phyloP scores from a whole-genome alignment of 345 rosid genomes.

The Citrus sp. region DNA sequence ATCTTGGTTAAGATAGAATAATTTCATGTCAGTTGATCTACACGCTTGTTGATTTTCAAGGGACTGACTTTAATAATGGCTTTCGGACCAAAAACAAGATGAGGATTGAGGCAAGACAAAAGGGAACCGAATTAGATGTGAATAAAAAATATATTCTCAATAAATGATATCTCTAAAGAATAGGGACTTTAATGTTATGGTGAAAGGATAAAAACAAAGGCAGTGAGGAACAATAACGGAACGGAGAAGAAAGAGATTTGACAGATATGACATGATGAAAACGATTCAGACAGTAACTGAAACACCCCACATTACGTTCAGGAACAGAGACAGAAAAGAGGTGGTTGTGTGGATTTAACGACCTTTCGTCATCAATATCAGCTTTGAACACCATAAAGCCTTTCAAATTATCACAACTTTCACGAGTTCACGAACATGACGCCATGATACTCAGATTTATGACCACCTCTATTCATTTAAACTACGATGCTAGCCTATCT shows the following conservation, averaged over 20 bases:
- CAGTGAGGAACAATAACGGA: no score
- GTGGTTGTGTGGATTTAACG: not conserved
- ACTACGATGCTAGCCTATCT: no score
- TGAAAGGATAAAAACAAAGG: not conserved
- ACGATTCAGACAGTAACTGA: not conserved
- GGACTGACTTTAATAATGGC: no score
- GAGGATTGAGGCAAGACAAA: no score
- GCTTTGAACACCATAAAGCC: not conserved
- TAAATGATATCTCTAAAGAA: not conserved
- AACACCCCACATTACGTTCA: not conserved
- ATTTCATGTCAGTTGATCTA: no score
- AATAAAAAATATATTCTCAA: no score
- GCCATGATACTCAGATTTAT: not conserved
- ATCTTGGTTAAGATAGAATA: fast-evolving
- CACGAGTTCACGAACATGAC: no score
- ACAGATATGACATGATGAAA: not conserved
- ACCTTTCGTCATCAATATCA: not conserved
- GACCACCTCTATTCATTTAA: no score
- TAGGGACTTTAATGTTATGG: not conserved
- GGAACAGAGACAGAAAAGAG: not conserved
- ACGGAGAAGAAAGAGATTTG: not conserved
- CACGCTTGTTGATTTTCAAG: no score
- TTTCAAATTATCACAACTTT: no score
- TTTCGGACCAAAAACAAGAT: no score
- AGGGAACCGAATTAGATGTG: no score